These are phyloP conservation scores for Monilinia fructigena DNA, from an alignment of 2,329 filamentous ascomycete species.

Conservation along the genomic window DNA sequence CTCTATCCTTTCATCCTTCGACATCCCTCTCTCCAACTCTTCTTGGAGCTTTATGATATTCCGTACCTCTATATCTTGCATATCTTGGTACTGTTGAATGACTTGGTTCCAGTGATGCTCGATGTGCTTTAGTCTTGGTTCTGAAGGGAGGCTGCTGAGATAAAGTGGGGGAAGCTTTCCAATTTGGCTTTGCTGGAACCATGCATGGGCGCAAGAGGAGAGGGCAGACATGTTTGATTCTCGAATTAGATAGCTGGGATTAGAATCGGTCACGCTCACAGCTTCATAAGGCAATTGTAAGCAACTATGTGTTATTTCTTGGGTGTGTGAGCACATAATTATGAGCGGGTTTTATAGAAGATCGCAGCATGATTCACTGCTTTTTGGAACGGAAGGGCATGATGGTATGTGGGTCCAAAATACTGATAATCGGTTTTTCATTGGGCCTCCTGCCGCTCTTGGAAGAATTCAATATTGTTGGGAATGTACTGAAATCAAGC, in stretches of 20 bases:
- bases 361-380: neutral
- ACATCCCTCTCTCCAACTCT: slow-evolving; percentile 6
- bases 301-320: neutral
- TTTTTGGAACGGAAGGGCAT: neutral
- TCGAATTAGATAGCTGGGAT: neutral
- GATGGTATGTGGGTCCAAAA: neutral
- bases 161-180: slow-evolving; percentile 10
- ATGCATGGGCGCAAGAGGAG: neutral
- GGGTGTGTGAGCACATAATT: too few relatives aligned
- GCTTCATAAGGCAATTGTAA: neutral
- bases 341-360: neutral
- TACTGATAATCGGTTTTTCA: neutral
- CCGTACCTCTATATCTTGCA: neutral
- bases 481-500: neutral
- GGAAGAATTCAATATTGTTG: slow-evolving; percentile 3
- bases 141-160: slow-evolving; percentile 1
- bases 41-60: slow-evolving; percentile 11
- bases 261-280: neutral
- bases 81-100: neutral
- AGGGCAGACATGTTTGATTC: neutral
- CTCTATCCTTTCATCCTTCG: slow-evolving; percentile 7
- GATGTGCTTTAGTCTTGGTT: neutral
- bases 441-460: neutral
- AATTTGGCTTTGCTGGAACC: slow-evolving; percentile 2
- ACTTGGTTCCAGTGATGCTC: slow-evolving; percentile 17